Percentiles rank a stretch among this genome's conserved stretches.
Evolutionary conservation across 2,329 filamentous ascomycete species (phyloP).

Genomic region (Blumeria graminis): DNA sequence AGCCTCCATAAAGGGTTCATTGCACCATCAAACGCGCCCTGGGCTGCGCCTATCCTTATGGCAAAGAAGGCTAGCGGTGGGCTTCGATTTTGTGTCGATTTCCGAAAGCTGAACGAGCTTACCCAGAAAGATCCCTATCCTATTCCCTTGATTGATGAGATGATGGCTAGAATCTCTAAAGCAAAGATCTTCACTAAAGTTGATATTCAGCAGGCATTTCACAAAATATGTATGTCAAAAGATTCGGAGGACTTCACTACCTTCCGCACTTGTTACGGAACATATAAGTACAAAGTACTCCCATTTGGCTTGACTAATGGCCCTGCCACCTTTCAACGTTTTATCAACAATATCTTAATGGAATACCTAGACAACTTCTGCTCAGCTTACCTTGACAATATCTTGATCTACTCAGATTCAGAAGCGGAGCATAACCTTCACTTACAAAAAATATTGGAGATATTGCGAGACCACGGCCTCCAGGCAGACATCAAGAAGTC

Average conservation of each 20-base stretch:
- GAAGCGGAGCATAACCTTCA: too few species aligned
- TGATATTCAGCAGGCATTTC: neutral
- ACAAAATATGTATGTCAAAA: neutral
- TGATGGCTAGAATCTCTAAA: neutral
- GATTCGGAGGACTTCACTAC: neutral
- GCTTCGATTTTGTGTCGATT: neutral
- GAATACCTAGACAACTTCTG: neutral
- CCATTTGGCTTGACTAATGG: neutral
- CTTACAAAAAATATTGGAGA: too few species aligned
- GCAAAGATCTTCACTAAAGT: neutral
- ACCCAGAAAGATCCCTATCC: neutral
- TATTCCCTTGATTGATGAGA: neutral
- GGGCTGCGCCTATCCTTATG: neutral
- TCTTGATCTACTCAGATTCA: slow-evolving; percentile 1
- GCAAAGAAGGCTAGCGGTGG: neutral
- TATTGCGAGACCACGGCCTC: too few species aligned
- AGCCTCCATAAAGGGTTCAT: neutral
- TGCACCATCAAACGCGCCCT: neutral
- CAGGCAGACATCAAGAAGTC: too few species aligned
- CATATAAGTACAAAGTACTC: neutral
- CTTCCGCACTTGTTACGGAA: neutral
- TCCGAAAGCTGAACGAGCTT: neutral
- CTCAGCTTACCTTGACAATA: neutral
- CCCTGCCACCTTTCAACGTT: neutral
- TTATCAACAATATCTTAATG: neutral